These are phyloP conservation scores for Phytophthora uliginosa DNA, from an alignment of 352 stramenopile genomes.

Conservation along the genomic window DNA sequence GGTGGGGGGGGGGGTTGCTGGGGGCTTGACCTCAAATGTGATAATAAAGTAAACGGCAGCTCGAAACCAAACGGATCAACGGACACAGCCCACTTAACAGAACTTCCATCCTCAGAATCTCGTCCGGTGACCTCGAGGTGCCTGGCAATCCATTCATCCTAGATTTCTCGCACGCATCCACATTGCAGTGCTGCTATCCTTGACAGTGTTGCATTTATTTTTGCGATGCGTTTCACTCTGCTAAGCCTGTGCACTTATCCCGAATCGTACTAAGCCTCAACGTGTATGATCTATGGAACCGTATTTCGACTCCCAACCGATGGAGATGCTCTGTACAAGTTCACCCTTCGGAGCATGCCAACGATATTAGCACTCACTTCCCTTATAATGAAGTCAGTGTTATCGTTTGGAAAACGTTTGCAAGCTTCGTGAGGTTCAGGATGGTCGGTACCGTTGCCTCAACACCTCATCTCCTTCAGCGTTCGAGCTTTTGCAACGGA, in stretches of 20 bases:
- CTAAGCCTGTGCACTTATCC: slow-evolving; percentile 18
- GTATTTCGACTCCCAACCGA: neutral
- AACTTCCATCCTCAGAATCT: slow-evolving; percentile 17
- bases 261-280: neutral
- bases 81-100: slow-evolving; percentile 13
- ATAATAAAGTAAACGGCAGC: slow-evolving; percentile 11
- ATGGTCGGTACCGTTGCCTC: neutral
- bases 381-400: neutral
- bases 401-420: neutral
- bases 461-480: neutral
- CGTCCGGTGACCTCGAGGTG: slow-evolving; percentile 7
- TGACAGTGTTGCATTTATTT: slow-evolving; percentile 24
- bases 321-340: neutral
- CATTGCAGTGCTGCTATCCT: slow-evolving; percentile 7
- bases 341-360: neutral
- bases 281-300: neutral
- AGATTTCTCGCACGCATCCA: slow-evolving; percentile 4
- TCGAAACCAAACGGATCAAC: neutral
- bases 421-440: neutral
- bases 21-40: slow-evolving; percentile 20
- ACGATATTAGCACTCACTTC: neutral
- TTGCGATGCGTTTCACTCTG: slow-evolving; percentile 14
- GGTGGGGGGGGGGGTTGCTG: no score
- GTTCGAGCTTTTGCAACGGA: neutral
- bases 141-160: slow-evolving; percentile 11